These are phyloP conservation scores for Parasarocladium wereldwijsianum DNA, from an alignment of 2,329 filamentous ascomycete genomes.

Conservation along the genomic window DNA sequence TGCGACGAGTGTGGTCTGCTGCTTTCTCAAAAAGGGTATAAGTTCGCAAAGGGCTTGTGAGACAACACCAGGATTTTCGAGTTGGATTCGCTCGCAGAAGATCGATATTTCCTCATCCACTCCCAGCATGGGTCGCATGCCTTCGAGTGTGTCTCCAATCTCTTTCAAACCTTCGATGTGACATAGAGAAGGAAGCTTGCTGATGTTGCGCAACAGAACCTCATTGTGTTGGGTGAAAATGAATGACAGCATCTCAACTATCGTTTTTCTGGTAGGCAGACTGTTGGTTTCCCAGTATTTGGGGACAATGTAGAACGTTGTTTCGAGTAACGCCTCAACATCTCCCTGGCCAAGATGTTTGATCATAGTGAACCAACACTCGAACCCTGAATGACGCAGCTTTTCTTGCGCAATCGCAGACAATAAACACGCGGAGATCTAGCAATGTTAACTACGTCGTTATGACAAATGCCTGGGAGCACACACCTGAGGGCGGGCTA, in stretches of 20 bases:
- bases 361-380: conserved; percentile 72
- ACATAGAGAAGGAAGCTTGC: conserved; percentile 64
- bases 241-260: conserved; percentile 51
- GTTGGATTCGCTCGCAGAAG: conserved; percentile 58
- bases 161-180: conserved; percentile 55
- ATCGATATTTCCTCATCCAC: conserved; percentile 49
- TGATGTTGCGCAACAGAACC: conserved; percentile 37
- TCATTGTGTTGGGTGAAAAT: conserved; percentile 12
- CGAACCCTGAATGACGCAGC: conserved; percentile 66
- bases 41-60: conserved; percentile 70
- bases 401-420: conserved; percentile 63
- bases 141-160: conserved; percentile 49
- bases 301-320: conserved; percentile 76
- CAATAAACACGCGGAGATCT: conserved; percentile 86
- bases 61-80: conserved; percentile 79
- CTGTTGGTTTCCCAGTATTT: conserved; percentile 64
- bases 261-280: conserved; percentile 40
- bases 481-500: conserved; percentile 70
- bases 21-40: conserved; percentile 50
- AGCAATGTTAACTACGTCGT: conserved; percentile 1
- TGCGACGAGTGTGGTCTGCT: conserved; percentile 68
- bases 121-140: conserved; percentile 37
- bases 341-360: conserved; percentile 63
- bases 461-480: not conserved
- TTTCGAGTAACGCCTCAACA: conserved; percentile 65